phyloP scores from a whole-genome alignment of 129 eudicot genomes.

The Logfia minima region DNA sequence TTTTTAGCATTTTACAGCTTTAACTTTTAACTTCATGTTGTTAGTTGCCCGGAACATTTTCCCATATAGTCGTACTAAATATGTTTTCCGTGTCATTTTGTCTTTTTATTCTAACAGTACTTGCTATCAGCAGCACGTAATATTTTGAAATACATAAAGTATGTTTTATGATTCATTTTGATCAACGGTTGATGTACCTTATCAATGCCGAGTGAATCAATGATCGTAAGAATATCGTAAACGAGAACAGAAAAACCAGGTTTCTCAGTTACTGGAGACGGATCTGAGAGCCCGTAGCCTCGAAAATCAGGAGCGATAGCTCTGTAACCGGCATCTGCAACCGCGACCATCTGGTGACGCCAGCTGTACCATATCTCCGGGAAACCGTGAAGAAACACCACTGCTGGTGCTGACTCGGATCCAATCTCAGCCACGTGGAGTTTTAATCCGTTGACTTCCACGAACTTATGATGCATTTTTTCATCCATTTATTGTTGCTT shows the following conservation, averaged over 20 bases:
- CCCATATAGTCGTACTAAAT: no score
- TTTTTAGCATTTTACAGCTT: no score
- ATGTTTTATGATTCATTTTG: neutral
- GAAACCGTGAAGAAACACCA: conserved; percentile 53
- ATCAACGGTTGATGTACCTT: conserved; percentile 13
- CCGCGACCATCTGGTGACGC: conserved; percentile 54
- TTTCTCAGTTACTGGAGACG: conserved; percentile 26
- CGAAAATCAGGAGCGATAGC: conserved; percentile 32
- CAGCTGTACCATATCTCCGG: conserved; percentile 62
- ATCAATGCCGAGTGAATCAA: conserved; percentile 27
- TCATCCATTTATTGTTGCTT: conserved; percentile 21
- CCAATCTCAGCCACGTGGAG: conserved; percentile 37
- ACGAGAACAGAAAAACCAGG: conserved; percentile 32
- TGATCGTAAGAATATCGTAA: conserved; percentile 37
- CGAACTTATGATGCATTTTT: conserved; percentile 24
- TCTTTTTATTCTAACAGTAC: no score
- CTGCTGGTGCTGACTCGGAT: conserved; percentile 29
- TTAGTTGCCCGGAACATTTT: no score
- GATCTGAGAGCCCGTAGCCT: conserved; percentile 48
- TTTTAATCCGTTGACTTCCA: conserved; percentile 19
- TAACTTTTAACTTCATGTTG: no score
- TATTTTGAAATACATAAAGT: neutral
- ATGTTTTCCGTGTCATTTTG: no score
- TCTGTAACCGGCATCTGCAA: conserved; percentile 36
- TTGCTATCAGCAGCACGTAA: neutral